Base-by-base conservation (phyloP, 352 stramenopile genomes). In the Phytophthora foliorum region DNA sequence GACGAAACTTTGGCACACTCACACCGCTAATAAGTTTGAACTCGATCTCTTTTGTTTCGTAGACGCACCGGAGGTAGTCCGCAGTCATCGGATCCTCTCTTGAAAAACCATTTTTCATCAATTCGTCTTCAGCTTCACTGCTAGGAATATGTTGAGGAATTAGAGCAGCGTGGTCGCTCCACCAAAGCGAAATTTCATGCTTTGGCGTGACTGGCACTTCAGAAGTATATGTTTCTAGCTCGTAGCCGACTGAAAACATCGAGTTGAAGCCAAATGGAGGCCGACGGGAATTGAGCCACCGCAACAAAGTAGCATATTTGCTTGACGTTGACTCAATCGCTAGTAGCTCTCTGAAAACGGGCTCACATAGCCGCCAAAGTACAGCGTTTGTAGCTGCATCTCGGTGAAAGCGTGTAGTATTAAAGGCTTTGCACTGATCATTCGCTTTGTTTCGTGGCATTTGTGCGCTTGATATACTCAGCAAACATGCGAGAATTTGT, bases 11-110 rank as follows among this genome's bases (percentile, higher is more conserved):
- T 1, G 74, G 59, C 5, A 80, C 63, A 14, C 67, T 48, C 21
- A 75, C 61, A 1, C 65, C 76, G 22, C 67, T 67, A 0, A 67
- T 72, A 24, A 81, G 51, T 53, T 82, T 83, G 41, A 88, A 88
- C 21, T 74, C 65, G 13, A 83, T 72, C n/a, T 85, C 79, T 21
- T 83, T 67, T 4, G 67, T 73, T 24, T 76, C 63, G 39, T 77
- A 73, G 21, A 81, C 10, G 4, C 41, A 67, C 14, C 48, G n/a
- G 17, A 81, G 41, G 34, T 72, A 69, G 9, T 44, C 32, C 7
- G 57, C 46, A 22, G 72, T 68, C 31, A 58, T 56, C 1, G 32
- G 38, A 1, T 8, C 4, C n/a, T 34, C 36, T 21, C 1, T 7
- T 21, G 19, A 6, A 31, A n/a, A 38, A 4, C 17, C 32, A 6